Base-by-base conservation (phyloP, 208 protist species). In the Crithidia fasciculata region DNA sequence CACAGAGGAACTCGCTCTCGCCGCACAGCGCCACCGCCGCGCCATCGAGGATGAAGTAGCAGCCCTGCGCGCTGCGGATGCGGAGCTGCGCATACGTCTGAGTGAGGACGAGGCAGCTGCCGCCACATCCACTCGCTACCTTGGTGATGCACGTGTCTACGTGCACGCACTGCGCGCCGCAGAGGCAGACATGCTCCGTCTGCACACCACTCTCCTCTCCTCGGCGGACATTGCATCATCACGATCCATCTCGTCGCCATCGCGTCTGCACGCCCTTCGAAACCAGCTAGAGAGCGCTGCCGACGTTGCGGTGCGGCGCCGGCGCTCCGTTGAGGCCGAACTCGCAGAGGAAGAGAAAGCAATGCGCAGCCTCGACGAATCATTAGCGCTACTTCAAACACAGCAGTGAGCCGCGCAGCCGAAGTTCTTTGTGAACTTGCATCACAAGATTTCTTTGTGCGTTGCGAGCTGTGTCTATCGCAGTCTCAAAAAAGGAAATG, bases 141-240 rank as follows among this genome's bases (percentile, higher is more conserved):
- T 74, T 12, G 19, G 47, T 15, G 74, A 77, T 2, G 62, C 71
- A 7, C 64, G 60, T 4, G 66, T 80, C 43, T 84, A 84, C 60
- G 43, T 78, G 57, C 67, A 78, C 39, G 81, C 81, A 12, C 66
- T 82, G 64, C 43, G 56, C 18, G 36, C 53, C 2, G 81, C 81
- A 0, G 73, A 60, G 52, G 58, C 28, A 10, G 78, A 83, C 53
- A 40, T 76, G 28, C 28, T 28, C 28, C 28, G 62, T 55, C 45
- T 19, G 45, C 18, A 9, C 43, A 80, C 40, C 57, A 36, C 36
- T 39, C 67, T 52, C 43, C 66, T 3, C 50, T 53, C n/a, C 43
- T 56, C 41, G 4, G 19, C 18, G 28, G 28, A 28, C 28, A 28
- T 28, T 59, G 2, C 67, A 19, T 15, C 36, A 43, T 5, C 56